Base-by-base conservation (phyloP, 495 filamentous ascomycete genomes). In the Paragyromitra xinjiangensis region DNA sequence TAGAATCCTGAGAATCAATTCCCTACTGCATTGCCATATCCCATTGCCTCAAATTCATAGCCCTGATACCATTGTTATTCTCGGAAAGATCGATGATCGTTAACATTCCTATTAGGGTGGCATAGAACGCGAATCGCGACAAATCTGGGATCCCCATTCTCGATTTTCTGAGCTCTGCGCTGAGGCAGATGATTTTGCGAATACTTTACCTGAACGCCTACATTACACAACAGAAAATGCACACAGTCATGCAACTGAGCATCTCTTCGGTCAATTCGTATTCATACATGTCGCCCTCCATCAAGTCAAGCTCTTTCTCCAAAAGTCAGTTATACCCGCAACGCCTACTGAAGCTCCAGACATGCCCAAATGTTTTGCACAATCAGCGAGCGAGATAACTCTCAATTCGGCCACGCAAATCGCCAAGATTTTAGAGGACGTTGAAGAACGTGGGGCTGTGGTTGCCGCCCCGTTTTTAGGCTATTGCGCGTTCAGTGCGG, bases 401-500 rank as follows among this genome's bases (percentile, higher is more conserved):
- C 90, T 97, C 63, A 91, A 92, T 56, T 93, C 94, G n/a, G 95
- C 95, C 14, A 94, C 94, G 82, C 88, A 93, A 72, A 94, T 98
- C 53, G 97, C 95, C 0, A 88, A 90, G 29, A 85, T 99, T 62
- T 88, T 98, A 62, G 91, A 92, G 78, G 92, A 94, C 66, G 90
- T 92, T 42, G 91, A 91, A 74, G 89, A 91, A 44, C 89, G 96
- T 83, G 81, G 81, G 11, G 74, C 44, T 4, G 89, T 90, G 65
- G 90, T 97, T 34, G 91, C 92, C 6, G 95, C 94, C 16, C 95
- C 95, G 2, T 99, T 98, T 82, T 91, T 92, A 1, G 95, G 95
- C 0, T 99, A 99, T 81, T 96, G 93, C 80, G 94, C 95, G 22
- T 99, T 97, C 80, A 87, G 93, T 26, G 93, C 94, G 3, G 95